Percentiles rank a stretch among this genome's conserved stretches.
Conservation (phyloP, 1,284 basidiomycete genomes). For the Singerocomus inundabilis region DNA sequence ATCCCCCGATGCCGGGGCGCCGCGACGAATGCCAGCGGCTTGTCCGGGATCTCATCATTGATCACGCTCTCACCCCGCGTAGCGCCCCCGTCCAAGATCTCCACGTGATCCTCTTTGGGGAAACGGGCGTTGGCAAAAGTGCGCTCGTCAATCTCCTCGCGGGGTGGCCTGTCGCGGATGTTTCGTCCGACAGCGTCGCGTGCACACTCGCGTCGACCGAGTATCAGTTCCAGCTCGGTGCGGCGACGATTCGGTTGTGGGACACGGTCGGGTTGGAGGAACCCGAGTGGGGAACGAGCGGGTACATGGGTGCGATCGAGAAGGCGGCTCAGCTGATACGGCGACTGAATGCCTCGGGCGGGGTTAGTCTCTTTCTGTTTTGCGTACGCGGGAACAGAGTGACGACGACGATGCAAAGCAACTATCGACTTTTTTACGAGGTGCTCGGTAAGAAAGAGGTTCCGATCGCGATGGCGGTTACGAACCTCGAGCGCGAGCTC, state of each 20-base stretch:
- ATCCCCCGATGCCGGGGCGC: conserved; percentile 18
- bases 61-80: conserved; percentile 25
- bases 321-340: conserved; percentile 34
- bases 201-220: conserved; percentile 26
- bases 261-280: conserved; percentile 38
- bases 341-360: conserved; percentile 25
- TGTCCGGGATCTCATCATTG: conserved; percentile 23
- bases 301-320: conserved; percentile 32
- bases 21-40: conserved; percentile 24
- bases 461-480: conserved; percentile 37
- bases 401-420: conserved; percentile 30
- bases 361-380: conserved; percentile 38
- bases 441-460: conserved; percentile 34
- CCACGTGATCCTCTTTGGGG: conserved; percentile 29
- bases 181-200: conserved; percentile 25
- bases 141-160: conserved; percentile 32
- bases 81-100: conserved; percentile 20
- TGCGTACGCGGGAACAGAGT: conserved; percentile 36
- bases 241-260: conserved; percentile 23
- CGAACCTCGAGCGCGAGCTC: conserved; percentile 34
- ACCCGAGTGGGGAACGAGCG: conserved; percentile 20
- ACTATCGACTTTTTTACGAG: conserved; percentile 36
- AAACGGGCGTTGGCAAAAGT: conserved; percentile 31
- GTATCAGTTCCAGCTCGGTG: conserved; percentile 23
- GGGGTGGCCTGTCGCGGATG: conserved; percentile 24